Percentiles rank a stretch among this genome's conserved stretches.
These are phyloP conservation scores for Calonectria naviculata DNA, from an alignment of 2,329 filamentous ascomycete species.

Conservation along the genomic window DNA sequence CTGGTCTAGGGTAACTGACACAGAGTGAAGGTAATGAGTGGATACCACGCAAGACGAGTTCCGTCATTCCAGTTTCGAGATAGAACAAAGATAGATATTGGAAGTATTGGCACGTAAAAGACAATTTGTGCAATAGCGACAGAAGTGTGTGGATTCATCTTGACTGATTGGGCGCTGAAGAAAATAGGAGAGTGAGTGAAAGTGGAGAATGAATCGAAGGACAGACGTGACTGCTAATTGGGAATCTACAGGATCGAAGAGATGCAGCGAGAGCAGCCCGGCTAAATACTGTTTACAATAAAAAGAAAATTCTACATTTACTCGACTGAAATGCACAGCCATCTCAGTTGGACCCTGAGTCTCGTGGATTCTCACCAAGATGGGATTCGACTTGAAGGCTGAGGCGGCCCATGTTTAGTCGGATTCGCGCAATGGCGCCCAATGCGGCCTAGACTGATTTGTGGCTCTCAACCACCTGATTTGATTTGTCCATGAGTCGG, in stretches of 20 bases:
- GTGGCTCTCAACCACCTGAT: not conserved
- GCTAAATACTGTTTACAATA: not conserved
- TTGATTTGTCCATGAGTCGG: not conserved
- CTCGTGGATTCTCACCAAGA: not conserved
- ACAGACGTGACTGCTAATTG: too few species aligned
- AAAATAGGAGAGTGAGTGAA: too few species aligned
- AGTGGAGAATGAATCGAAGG: too few species aligned
- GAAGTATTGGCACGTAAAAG: conserved; percentile 29
- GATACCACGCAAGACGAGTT: conserved; percentile 29
- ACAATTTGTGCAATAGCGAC: conserved; percentile 31
- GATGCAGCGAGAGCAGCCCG: not conserved
- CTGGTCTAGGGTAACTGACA: not conserved
- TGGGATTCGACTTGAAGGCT: not conserved
- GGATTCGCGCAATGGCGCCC: not conserved
- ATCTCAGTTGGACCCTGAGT: not conserved
- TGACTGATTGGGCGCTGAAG: not conserved
- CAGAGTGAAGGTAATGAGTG: conserved; percentile 13
- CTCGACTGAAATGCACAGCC: not conserved
- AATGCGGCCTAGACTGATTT: not conserved
- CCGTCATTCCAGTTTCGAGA: conserved; percentile 32
- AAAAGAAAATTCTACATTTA: not conserved
- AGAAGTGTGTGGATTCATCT: conserved; percentile 22
- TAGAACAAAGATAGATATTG: conserved; percentile 22
- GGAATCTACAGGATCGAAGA: not conserved
- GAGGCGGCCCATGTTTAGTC: not conserved